phyloP scores from a whole-genome alignment of 2,329 filamentous ascomycete species.

The Macroventuria anomochaeta region DNA sequence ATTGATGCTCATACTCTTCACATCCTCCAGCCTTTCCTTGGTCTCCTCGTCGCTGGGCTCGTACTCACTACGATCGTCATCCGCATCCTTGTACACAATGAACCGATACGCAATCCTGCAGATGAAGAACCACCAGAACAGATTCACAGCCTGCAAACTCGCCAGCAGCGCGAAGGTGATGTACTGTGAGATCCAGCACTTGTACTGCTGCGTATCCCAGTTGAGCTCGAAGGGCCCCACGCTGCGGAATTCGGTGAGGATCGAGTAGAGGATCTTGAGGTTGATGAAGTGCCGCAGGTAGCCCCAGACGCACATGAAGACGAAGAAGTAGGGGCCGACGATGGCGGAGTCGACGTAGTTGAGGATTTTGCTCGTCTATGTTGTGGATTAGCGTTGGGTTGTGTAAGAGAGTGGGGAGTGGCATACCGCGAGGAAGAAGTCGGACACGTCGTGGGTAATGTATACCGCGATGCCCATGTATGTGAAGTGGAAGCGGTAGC shows the following conservation, averaged over 20 bases:
- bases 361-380: constrained; percentile 89
- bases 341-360: constrained; percentile 86
- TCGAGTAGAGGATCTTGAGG: constrained; percentile 75
- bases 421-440: constrained; percentile 91
- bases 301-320: constrained; percentile 84
- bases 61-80: constrained; percentile 76
- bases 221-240: constrained; percentile 77
- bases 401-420: too few species aligned
- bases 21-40: constrained; percentile 21
- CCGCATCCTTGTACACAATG: constrained; percentile 64
- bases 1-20: neutral
- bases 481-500: constrained; percentile 96
- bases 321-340: constrained; percentile 81
- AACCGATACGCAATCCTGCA: constrained; percentile 76
- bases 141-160: constrained; percentile 74
- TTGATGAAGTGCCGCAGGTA: constrained; percentile 90
- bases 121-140: constrained; percentile 84
- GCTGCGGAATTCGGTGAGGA: constrained; percentile 76
- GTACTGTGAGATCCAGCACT: constrained; percentile 71
- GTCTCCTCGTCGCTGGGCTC: constrained; percentile 58
- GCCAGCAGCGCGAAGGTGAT: constrained; percentile 72
- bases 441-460: constrained; percentile 90
- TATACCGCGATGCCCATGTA: constrained; percentile 94
- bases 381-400: too few species aligned
- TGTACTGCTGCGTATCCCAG: constrained; percentile 79